Percentiles rank a stretch among this genome's conserved stretches.
Evolutionary conservation across 164 flowering plant genomes (phyloP).

Genomic region (Brasenia schreberi): DNA sequence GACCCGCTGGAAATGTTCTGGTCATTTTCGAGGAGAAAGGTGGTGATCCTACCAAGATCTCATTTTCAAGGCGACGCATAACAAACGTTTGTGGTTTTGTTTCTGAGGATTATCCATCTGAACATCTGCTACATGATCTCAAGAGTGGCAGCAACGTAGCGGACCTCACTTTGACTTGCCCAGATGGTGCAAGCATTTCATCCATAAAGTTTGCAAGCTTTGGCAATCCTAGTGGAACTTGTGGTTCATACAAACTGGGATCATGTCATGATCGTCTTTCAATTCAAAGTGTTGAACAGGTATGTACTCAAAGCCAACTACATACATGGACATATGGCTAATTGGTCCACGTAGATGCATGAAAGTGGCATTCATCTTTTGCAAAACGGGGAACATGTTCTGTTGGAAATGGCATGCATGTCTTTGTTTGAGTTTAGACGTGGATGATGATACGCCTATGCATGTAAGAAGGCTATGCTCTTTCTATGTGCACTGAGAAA

Average conservation of each 20-base stretch:
- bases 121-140: conserved; percentile 16
- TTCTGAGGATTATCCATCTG: conserved; percentile 52
- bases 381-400: too few relatives aligned
- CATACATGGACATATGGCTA: not conserved
- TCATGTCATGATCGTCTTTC: conserved; percentile 67
- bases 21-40: conserved; percentile 95
- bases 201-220: conserved; percentile 71
- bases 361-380: not conserved
- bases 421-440: too few relatives aligned
- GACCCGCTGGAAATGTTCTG: conserved; percentile 67
- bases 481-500: too few relatives aligned
- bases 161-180: conserved; percentile 46
- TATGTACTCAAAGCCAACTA: conserved; percentile 2
- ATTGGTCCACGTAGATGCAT: not conserved
- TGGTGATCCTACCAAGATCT: conserved; percentile 71
- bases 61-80: conserved; percentile 51
- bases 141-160: conserved; percentile 11
- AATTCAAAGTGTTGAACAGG: conserved; percentile 45
- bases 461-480: too few relatives aligned
- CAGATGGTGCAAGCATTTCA: conserved; percentile 33
- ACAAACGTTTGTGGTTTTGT: conserved; percentile 35
- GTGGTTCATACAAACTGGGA: conserved; percentile 56
- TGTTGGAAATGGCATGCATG: too few relatives aligned
- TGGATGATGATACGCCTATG: too few relatives aligned
- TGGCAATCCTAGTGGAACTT: conserved; percentile 69